phyloP scores from a whole-genome alignment of 805 yeast species.

The Saccharomyces paradoxus region DNA sequence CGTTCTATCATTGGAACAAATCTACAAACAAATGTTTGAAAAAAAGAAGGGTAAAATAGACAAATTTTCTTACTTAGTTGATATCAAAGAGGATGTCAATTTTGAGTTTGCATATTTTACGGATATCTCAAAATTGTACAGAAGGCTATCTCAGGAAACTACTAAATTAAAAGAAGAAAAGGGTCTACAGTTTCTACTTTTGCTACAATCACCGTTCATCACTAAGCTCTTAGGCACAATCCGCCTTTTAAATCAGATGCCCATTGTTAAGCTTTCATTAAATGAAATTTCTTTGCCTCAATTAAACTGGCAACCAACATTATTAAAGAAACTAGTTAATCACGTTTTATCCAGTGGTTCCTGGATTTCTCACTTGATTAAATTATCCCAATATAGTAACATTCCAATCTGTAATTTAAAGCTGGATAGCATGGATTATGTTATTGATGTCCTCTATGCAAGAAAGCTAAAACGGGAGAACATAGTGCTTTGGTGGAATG shows the following conservation, averaged over 20 bases:
- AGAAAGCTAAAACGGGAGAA: conserved; percentile 57
- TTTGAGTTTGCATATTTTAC: conserved; percentile 51
- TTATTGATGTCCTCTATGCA: conserved; percentile 83
- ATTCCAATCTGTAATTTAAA: conserved; percentile 83
- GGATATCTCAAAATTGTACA: conserved; percentile 47
- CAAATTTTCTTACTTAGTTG: conserved; percentile 39
- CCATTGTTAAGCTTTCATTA: conserved; percentile 52
- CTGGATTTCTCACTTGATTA: conserved; percentile 60
- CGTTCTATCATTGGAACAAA: conserved; percentile 32
- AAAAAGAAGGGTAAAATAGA: conserved; percentile 40
- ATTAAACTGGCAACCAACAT: conserved; percentile 69
- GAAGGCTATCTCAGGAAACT: conserved; percentile 47
- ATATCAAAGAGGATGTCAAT: conserved; percentile 43
- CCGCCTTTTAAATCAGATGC: conserved; percentile 45
- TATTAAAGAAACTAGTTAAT: conserved; percentile 56
- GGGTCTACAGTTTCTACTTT: conserved; percentile 54
- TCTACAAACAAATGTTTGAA: conserved; percentile 47
- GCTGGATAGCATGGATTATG: conserved; percentile 64
- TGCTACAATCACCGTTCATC: conserved; percentile 65
- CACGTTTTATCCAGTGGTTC: conserved; percentile 66
- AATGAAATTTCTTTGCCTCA: conserved; percentile 59
- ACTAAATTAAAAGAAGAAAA: conserved; percentile 54
- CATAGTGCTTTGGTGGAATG: conserved; percentile 91
- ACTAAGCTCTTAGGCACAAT: conserved; percentile 40
- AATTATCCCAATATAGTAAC: conserved; percentile 61